A percentile compares a stretch with the other conserved stretches of the same genome.
These are phyloP conservation scores for Plasmodium vivax DNA, from an alignment of 169 alveolate genomes.

Conservation along the genomic window DNA sequence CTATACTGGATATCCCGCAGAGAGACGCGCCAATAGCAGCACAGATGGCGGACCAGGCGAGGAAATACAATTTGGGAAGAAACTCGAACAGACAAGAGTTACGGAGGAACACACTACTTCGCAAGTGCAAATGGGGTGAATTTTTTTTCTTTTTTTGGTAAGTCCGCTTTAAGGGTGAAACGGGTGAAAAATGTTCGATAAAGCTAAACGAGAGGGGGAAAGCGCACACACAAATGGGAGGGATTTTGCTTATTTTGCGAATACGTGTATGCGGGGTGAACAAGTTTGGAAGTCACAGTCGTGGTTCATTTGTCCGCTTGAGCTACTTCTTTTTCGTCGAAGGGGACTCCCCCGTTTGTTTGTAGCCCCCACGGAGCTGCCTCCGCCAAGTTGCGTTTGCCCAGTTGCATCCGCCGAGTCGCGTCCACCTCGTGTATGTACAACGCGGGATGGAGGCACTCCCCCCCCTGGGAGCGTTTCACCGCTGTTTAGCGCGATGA, in stretches of 20 bases:
- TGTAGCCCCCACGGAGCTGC: neutral
- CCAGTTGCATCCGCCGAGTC: neutral
- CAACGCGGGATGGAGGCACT: neutral
- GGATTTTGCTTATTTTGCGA: neutral
- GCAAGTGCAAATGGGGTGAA: neutral
- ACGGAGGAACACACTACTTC: neutral
- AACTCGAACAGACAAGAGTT: neutral
- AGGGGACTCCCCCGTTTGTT: neutral
- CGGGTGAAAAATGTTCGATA: neutral
- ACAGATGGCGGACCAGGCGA: neutral
- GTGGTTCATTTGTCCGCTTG: neutral
- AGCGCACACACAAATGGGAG: neutral
- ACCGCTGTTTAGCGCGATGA: neutral
- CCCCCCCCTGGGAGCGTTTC: neutral
- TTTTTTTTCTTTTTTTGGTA: neutral
- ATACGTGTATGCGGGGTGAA: neutral
- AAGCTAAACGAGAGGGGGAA: neutral
- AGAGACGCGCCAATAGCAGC: neutral
- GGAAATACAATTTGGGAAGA: neutral
- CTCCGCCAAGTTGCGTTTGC: neutral
- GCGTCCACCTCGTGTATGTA: constrained; percentile 1
- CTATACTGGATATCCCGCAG: neutral
- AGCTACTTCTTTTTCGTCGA: neutral
- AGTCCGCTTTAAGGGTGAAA: neutral
- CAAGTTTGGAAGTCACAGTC: neutral